These are phyloP conservation scores for Russula vinacea DNA, from an alignment of 768 basidiomycete species.

Conservation along the genomic window DNA sequence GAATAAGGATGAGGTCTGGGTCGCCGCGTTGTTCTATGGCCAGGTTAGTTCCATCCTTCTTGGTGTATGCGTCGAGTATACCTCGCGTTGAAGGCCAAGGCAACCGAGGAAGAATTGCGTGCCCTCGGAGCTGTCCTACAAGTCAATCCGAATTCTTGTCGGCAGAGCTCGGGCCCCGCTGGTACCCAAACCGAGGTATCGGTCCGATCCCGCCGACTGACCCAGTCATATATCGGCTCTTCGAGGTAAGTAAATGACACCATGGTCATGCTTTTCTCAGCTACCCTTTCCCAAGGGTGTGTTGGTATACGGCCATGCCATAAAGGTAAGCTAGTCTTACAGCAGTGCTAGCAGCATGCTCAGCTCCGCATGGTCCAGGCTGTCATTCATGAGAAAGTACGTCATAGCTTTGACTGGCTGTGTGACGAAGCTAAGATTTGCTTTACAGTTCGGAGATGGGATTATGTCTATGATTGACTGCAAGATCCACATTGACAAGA, in stretches of 20 bases:
- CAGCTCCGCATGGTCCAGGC: slow-evolving; percentile 41
- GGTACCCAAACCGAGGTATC: slow-evolving; percentile 73
- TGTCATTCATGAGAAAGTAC: slow-evolving; percentile 73
- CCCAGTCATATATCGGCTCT: slow-evolving; percentile 77
- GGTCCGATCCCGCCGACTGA: slow-evolving; percentile 72
- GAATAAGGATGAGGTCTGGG: slow-evolving; percentile 75
- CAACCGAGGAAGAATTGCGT: slow-evolving; percentile 55
- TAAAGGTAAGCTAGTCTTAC: slow-evolving; percentile 51
- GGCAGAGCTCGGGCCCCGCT: slow-evolving; percentile 54
- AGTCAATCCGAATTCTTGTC: slow-evolving; percentile 37
- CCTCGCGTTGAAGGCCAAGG: slow-evolving; percentile 54
- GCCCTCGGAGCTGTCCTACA: slow-evolving; percentile 49
- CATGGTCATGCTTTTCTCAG: not conserved
- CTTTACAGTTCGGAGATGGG: slow-evolving; percentile 72
- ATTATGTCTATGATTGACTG: slow-evolving; percentile 92
- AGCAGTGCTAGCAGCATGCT: not conserved
- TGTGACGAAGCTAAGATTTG: not conserved
- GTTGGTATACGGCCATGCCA: slow-evolving; percentile 72
- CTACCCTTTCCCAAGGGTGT: slow-evolving; percentile 46
- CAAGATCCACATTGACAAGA: slow-evolving; percentile 61
- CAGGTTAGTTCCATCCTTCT: slow-evolving; percentile 45
- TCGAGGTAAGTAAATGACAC: slow-evolving; percentile 50
- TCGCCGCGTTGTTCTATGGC: slow-evolving; percentile 78
- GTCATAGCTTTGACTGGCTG: not conserved
- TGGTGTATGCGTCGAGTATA: not conserved